These are phyloP conservation scores for Plantago rigida DNA, from an alignment of 305 asterid species.

Conservation along the genomic window DNA sequence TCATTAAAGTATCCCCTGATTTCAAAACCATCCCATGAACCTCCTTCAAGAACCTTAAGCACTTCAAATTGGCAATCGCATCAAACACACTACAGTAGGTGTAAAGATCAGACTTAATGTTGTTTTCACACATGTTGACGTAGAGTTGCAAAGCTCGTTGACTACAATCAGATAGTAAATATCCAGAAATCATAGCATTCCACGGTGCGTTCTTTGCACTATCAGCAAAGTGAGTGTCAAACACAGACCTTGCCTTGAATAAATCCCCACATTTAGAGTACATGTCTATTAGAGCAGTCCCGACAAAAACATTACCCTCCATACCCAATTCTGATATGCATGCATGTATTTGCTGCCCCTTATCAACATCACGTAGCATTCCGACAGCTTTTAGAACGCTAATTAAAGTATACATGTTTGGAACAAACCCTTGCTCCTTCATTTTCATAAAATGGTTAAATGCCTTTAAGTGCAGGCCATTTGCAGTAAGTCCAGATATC, in stretches of 20 bases:
- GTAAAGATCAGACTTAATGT: constrained; percentile 37
- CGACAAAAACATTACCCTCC: constrained; percentile 35
- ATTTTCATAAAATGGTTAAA: constrained; percentile 33
- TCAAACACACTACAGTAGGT: constrained; percentile 45
- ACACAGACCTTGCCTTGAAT: constrained; percentile 38
- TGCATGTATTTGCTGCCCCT: constrained; percentile 37
- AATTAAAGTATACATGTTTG: constrained; percentile 33
- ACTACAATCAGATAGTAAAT: constrained; percentile 24
- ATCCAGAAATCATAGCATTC: constrained; percentile 51
- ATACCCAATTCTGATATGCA: constrained; percentile 32
- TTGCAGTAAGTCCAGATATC: constrained; percentile 46
- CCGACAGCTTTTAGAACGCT: constrained; percentile 45
- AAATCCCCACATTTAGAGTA: constrained; percentile 44
- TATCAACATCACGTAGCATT: constrained; percentile 34
- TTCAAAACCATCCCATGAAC: constrained; percentile 46
- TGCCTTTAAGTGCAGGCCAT: constrained; percentile 41
- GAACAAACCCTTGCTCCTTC: constrained; percentile 39
- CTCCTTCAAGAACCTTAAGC: constrained; percentile 32
- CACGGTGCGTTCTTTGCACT: constrained; percentile 40
- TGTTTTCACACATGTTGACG: constrained; percentile 31
- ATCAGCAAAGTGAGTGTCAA: constrained; percentile 26
- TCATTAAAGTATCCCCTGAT: constrained; percentile 24
- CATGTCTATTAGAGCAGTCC: constrained; percentile 49
- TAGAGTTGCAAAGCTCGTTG: constrained; percentile 36
- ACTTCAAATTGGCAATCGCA: constrained; percentile 35